Conservation (phyloP, 1,139 yeast genomes). For the Meyerozyma carpophila region DNA sequence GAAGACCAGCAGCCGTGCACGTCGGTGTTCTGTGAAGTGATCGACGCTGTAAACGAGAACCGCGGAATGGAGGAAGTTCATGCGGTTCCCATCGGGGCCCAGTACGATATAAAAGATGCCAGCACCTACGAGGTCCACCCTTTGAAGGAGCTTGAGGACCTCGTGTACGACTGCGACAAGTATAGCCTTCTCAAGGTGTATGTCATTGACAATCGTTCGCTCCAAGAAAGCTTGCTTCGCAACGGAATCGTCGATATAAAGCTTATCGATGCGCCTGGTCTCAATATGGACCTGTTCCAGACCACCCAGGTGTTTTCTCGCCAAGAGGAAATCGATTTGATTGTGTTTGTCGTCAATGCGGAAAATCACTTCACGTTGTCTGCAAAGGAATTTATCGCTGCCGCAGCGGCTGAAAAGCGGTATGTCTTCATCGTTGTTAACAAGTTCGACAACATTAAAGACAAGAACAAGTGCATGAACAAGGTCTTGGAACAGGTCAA, state of each 20-base stretch:
- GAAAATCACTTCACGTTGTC: conserved; percentile 93
- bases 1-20: conserved; percentile 99
- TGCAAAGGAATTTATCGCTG: conserved; percentile 87
- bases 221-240: conserved; percentile 65
- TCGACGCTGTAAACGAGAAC: conserved; percentile 72
- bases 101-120: conserved; percentile 57
- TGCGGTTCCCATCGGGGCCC: conserved; percentile 66
- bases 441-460: conserved; percentile 77
- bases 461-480: conserved; percentile 71
- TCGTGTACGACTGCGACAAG: conserved; percentile 71
- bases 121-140: conserved; percentile 57
- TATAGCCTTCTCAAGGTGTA: conserved; percentile 76
- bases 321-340: conserved; percentile 95
- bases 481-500: conserved; percentile 85
- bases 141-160: conserved; percentile 53
- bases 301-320: conserved; percentile 94
- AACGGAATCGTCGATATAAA: conserved; percentile 93
- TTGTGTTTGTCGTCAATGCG: conserved; percentile 92
- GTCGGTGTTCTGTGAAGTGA: conserved; percentile 89
- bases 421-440: conserved; percentile 92
- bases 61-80: conserved; percentile 82
- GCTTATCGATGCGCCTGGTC: conserved; percentile 94
- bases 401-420: conserved; percentile 89
- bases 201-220: conserved; percentile 68
- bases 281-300: conserved; percentile 88